Evolutionary conservation across 202 grass and related monocot species (phyloP).

Genomic region (Zizania palustris): DNA sequence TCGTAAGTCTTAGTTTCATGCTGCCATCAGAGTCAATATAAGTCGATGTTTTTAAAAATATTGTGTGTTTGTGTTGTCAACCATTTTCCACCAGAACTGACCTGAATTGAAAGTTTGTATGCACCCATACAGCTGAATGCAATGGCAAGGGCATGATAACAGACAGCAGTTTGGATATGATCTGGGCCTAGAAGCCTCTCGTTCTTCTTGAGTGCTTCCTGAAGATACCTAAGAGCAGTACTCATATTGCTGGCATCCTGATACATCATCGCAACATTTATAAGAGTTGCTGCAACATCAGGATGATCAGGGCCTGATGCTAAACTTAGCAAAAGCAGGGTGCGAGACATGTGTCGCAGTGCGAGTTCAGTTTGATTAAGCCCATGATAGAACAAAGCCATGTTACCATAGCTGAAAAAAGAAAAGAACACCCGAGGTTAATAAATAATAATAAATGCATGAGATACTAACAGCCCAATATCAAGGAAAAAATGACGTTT

Average conservation of each 20-base stretch:
- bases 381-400: conserved; percentile 96
- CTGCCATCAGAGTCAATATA: conserved; percentile 51
- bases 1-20: conserved; percentile 91
- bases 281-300: conserved; percentile 87
- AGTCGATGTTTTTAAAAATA: conserved; percentile 12
- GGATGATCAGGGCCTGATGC: conserved; percentile 87
- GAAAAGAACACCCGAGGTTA: conserved; percentile 32
- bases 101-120: conserved; percentile 97
- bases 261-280: conserved; percentile 99
- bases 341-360: conserved; percentile 85
- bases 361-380: conserved; percentile 93
- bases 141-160: conserved; percentile 98
- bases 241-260: conserved; percentile 91
- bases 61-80: neutral
- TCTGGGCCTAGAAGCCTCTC: conserved; percentile 85
- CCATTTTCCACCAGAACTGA: conserved; percentile 31
- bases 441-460: neutral
- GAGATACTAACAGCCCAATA: neutral
- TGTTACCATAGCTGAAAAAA: conserved; percentile 87
- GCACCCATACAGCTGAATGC: conserved; percentile 90
- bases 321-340: conserved; percentile 82
- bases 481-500: neutral
- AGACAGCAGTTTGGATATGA: conserved; percentile 96
- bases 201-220: conserved; percentile 93
- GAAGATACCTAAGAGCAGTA: conserved; percentile 86